phyloP scores from a whole-genome alignment of 805 yeast genomes.

The Wickerhamomyces pijperi region DNA sequence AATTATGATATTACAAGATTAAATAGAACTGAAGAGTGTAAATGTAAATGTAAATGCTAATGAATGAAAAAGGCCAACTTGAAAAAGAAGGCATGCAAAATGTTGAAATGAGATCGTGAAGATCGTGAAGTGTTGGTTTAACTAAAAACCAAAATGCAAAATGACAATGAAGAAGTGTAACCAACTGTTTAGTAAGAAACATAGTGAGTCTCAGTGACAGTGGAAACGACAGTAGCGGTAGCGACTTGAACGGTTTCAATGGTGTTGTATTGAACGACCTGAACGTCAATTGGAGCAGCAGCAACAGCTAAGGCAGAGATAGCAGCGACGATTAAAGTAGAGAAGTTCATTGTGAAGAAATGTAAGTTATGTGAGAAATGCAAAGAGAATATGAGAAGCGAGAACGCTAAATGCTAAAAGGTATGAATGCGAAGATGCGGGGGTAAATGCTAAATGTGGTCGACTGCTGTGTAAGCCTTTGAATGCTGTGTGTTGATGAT shows the following conservation, averaged over 20 bases:
- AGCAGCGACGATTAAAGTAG: conserved; percentile 11
- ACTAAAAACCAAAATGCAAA: background rate
- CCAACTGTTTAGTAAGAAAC: conserved; percentile 6
- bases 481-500: too few species aligned
- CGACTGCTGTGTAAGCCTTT: too few species aligned
- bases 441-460: too few species aligned
- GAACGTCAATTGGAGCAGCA: conserved; percentile 18
- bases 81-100: background rate
- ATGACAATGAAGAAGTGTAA: background rate
- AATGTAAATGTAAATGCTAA: background rate
- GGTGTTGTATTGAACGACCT: conserved; percentile 15
- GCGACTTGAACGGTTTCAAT: conserved; percentile 16
- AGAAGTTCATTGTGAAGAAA: conserved; percentile 13
- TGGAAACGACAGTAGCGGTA: conserved; percentile 14
- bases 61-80: too few species aligned
- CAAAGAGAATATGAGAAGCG: background rate
- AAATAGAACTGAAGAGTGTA: too few species aligned
- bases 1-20: too few species aligned
- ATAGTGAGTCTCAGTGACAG: conserved; percentile 17
- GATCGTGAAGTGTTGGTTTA: background rate
- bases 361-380: background rate
- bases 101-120: background rate
- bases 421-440: background rate
- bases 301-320: conserved; percentile 9
- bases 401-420: background rate